Evolutionary conservation across 140 eudicot species (phyloP), one percentile per base, ranked within the genome.

Genomic region (Erigeron philadelphicus): DNA sequence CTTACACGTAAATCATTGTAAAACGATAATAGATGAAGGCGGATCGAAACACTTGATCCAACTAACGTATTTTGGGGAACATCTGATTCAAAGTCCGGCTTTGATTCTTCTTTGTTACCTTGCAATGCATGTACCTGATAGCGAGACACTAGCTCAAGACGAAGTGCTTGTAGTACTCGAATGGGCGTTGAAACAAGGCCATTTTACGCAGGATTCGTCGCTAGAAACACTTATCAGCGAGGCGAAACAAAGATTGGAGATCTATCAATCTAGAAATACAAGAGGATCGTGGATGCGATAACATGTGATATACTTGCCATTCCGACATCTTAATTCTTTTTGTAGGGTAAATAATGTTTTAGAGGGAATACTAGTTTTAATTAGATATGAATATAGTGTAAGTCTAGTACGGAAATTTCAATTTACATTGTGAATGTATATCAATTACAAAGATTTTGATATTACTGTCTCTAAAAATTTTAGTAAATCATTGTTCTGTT

Each of bases 41-140:
- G 94, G 89, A 4, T 43, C 82, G 7, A 83, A 79, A 62, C 89
- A 81, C n/a, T 31, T 86, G 65, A 72, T 81, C 57, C 87, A 81
- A 11, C 64, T 78, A 1, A 80, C 84, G 12, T 84, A 84, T 74
- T 86, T 86, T 43, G 94, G 87, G 4, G 94, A 86, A 52, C 78
- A 84, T 2, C 41, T 74, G 9, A 72, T 82, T 47, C 87, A 81
- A 46, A 62, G 40, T n/a, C 84, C 85, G 0, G 75, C 87, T 0
- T 35, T 86, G 12, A 74, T 72, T 42, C 81, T 86, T 5, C 73
- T 86, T 38, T 79, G 87, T 19, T 81, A 86, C 72, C 75, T 84
- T 0, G 83, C 84, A 0, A 48, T 84, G 69, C 87, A 84, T 50
- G 89, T 84, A n/a, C 89, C 89, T 0, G 85, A 86, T 48, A 84